Conservation (phyloP, 306 rosid species). For the Ziziphus jujuba region DNA sequence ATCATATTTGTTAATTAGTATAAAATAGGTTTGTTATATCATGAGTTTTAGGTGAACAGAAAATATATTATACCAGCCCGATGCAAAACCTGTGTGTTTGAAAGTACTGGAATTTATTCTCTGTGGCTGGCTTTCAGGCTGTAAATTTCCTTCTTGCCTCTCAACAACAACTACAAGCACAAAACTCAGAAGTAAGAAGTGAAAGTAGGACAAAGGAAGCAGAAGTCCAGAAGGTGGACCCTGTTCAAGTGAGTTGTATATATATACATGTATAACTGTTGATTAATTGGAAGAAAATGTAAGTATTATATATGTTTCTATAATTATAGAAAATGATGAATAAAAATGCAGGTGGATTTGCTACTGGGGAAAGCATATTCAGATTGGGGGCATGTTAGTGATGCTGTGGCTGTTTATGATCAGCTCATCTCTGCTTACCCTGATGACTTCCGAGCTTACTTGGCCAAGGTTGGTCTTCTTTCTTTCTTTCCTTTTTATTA, state of each 20-base stretch:
- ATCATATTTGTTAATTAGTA: conserved; percentile 15
- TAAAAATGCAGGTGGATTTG: conserved; percentile 68
- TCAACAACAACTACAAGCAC: conserved; percentile 45
- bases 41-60: neutral
- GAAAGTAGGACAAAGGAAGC: conserved; percentile 39
- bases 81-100: neutral
- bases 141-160: conserved; percentile 67
- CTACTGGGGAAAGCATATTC: conserved; percentile 96
- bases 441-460: conserved; percentile 86
- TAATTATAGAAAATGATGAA: neutral
- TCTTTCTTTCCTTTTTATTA: neutral
- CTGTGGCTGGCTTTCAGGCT: conserved; percentile 52
- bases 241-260: conserved; percentile 65
- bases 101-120: conserved; percentile 11
- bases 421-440: conserved; percentile 74
- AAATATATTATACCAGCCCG: no score
- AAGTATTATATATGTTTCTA: neutral
- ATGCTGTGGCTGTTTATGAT: conserved; percentile 86
- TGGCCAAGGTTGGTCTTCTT: conserved; percentile 68
- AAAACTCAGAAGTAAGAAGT: conserved; percentile 29
- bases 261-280: no score
- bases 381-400: conserved; percentile 89
- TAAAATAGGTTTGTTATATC: neutral
- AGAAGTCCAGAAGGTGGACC: conserved; percentile 56
- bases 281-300: neutral